Evolutionary conservation across 1,139 yeast genomes (phyloP).

Genomic region (Sugiyamaella sp.): DNA sequence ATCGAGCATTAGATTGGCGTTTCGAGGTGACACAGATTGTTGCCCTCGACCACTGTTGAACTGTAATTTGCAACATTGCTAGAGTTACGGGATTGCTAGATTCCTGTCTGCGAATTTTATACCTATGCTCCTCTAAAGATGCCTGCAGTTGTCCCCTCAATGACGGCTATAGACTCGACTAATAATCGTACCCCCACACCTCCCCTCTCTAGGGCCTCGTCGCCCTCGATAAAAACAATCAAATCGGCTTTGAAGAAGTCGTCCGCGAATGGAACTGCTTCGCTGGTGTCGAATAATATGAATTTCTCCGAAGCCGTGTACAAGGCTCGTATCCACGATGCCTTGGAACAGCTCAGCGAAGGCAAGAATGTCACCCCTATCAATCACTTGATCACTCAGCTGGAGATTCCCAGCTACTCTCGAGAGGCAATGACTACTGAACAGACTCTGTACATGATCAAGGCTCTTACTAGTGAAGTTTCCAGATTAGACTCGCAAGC

Average conservation of each 20-base stretch:
- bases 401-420: constrained; percentile 47
- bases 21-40: no score
- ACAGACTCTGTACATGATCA: constrained; percentile 51
- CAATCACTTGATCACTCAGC: constrained; percentile 50
- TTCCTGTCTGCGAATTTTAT: neutral
- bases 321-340: constrained; percentile 64
- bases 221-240: constrained; percentile 9
- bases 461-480: constrained; percentile 54
- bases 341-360: constrained; percentile 67
- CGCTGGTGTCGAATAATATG: constrained; percentile 1
- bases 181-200: constrained; percentile 3
- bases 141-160: constrained; percentile 15
- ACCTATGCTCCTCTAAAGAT: constrained; percentile 1
- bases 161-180: constrained; percentile 8
- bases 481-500: constrained; percentile 52
- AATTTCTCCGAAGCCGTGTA: constrained; percentile 39
- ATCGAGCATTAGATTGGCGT: no score
- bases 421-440: constrained; percentile 49
- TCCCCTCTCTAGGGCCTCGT: constrained; percentile 5
- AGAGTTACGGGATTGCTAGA: no score
- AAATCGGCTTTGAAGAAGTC: constrained; percentile 16
- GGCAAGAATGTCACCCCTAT: constrained; percentile 48
- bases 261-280: neutral
- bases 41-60: no score
- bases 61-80: no score